Conservation (phyloP, 2,329 filamentous ascomycete species). For the Ambrosiella beaveri region DNA sequence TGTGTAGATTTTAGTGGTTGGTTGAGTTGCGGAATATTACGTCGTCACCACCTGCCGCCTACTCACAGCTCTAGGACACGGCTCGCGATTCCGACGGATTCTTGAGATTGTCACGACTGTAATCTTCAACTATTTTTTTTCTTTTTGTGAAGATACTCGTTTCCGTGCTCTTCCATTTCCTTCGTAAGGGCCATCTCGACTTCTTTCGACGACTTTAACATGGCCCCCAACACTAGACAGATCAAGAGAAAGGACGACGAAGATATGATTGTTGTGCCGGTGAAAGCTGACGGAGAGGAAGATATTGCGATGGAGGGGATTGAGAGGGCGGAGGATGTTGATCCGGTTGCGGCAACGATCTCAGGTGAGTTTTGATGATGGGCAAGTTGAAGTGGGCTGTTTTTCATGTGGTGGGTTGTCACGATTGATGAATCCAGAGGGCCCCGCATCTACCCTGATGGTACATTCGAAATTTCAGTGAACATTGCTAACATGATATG, state of each 20-base stretch:
- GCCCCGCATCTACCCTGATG: neutral
- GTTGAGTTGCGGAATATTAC: no score
- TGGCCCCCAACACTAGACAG: slow-evolving; percentile 11
- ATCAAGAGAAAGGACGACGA: slow-evolving; percentile 40
- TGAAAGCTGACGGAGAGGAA: slow-evolving; percentile 42
- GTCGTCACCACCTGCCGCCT: no score
- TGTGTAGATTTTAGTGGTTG: no score
- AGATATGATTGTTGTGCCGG: slow-evolving; percentile 69
- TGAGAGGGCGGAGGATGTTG: slow-evolving; percentile 32
- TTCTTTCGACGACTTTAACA: neutral
- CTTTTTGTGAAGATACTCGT: no score
- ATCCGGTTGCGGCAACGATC: slow-evolving; percentile 42
- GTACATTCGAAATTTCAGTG: no score
- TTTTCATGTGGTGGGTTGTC: neutral
- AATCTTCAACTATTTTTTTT: neutral
- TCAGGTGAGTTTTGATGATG: slow-evolving; percentile 27
- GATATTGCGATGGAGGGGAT: slow-evolving; percentile 54
- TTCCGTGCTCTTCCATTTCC: neutral
- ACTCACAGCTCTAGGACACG: no score
- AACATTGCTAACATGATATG: neutral
- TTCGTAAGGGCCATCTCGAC: neutral
- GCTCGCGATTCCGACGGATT: no score
- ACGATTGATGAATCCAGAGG: neutral
- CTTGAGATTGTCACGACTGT: no score
- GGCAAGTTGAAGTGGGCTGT: neutral